phyloP scores from a whole-genome alignment of 2,329 filamentous ascomycete species.

The Pseudocercospora ulei region DNA sequence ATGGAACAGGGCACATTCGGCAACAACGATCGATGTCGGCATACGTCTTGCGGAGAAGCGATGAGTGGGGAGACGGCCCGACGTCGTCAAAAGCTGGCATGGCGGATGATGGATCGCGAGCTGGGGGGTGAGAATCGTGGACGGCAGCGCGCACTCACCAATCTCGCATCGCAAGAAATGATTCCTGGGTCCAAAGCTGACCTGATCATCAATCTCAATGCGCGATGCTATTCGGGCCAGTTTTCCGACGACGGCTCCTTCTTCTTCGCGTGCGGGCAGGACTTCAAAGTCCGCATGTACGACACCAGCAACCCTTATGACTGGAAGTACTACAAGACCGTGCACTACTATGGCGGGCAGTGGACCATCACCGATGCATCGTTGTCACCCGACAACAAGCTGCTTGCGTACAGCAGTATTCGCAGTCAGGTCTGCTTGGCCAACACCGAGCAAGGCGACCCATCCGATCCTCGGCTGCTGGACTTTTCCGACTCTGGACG shows the following conservation, averaged over 20 bases:
- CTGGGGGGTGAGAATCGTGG: slow-evolving; percentile 57
- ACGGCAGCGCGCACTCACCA: slow-evolving; percentile 51
- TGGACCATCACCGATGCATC: slow-evolving; percentile 97
- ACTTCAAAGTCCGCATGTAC: slow-evolving; percentile 93
- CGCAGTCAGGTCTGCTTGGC: slow-evolving; percentile 74
- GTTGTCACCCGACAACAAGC: slow-evolving; percentile 81
- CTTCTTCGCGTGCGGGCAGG: slow-evolving; percentile 84
- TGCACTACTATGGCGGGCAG: slow-evolving; percentile 82
- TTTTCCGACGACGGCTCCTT: slow-evolving; percentile 97
- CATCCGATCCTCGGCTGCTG: slow-evolving; percentile 67
- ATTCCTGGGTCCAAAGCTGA: slow-evolving; percentile 71
- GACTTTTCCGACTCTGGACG: slow-evolving; percentile 53
- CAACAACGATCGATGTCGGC: slow-evolving; percentile 47
- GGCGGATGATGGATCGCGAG: slow-evolving; percentile 70
- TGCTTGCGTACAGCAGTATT: slow-evolving; percentile 85
- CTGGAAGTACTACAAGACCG: slow-evolving; percentile 91
- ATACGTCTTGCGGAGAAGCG: slow-evolving; percentile 40
- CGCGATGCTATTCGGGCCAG: slow-evolving; percentile 85
- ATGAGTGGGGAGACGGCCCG: slow-evolving; percentile 38
- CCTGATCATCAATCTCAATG: slow-evolving; percentile 76
- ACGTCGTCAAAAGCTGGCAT: slow-evolving; percentile 53
- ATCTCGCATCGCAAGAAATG: slow-evolving; percentile 58
- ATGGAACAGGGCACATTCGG: slow-evolving; percentile 81
- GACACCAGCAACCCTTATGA: slow-evolving; percentile 91
- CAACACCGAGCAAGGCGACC: slow-evolving; percentile 72